These are phyloP conservation scores for Cutaneotrichosporon mucoides DNA, from an alignment of 1,284 basidiomycete genomes.

Conservation along the genomic window DNA sequence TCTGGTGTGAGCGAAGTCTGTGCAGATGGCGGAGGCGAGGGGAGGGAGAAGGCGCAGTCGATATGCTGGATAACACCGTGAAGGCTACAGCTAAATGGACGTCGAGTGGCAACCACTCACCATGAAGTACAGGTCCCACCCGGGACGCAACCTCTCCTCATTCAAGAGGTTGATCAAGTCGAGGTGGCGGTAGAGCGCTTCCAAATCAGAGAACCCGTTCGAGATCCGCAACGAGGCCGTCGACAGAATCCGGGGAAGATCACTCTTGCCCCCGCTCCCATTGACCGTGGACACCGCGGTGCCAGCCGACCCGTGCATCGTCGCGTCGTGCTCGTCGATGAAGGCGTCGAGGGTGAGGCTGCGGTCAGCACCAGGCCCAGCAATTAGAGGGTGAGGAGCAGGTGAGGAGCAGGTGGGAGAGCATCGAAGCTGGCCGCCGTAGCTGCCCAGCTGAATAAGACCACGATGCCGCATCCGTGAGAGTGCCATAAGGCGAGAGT, in stretches of 20 bases:
- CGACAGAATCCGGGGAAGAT: slow-evolving; percentile 40
- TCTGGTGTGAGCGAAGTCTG: slow-evolving; percentile 51
- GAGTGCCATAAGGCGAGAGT: not conserved
- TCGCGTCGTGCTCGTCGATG: slow-evolving; percentile 59
- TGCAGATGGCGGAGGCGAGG: not conserved
- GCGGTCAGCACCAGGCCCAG: not conserved
- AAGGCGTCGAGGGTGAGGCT: slow-evolving; percentile 63
- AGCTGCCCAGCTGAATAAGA: not conserved
- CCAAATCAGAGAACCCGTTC: slow-evolving; percentile 63
- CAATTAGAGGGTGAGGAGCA: not conserved
- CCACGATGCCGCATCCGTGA: no score
- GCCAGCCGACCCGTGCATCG: slow-evolving; percentile 43
- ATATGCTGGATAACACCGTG: no score
- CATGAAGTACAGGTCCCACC: slow-evolving; percentile 97
- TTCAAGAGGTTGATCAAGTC: slow-evolving; percentile 66
- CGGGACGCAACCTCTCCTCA: slow-evolving; percentile 69
- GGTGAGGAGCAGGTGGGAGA: not conserved
- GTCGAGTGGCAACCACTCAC: slow-evolving; percentile 49
- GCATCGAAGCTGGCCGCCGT: not conserved
- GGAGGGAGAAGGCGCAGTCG: not conserved
- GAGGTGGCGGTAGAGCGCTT: slow-evolving; percentile 61
- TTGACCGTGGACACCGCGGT: not conserved
- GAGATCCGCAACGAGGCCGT: slow-evolving; percentile 59
- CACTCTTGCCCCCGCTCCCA: slow-evolving; percentile 21
- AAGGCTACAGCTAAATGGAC: not conserved